Percentiles rank a stretch among this genome's conserved stretches.
These are phyloP conservation scores for Fusarium torulosum DNA, from an alignment of 2,329 filamentous ascomycete genomes.

Conservation along the genomic window DNA sequence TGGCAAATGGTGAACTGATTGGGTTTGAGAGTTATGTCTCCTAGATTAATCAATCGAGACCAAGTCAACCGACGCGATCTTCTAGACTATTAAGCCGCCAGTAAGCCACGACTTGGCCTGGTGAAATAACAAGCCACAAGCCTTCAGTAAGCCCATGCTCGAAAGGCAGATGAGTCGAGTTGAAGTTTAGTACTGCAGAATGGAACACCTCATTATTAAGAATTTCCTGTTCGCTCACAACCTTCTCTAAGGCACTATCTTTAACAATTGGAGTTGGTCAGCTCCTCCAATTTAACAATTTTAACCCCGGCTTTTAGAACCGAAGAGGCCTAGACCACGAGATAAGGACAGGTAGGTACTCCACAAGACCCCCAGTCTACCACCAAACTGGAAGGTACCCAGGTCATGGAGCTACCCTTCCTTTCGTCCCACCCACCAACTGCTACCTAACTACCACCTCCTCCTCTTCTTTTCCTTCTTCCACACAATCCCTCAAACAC, in stretches of 20 bases:
- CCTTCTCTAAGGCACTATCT: not conserved
- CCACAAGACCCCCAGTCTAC: slow-evolving; percentile 37
- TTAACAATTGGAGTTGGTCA: slow-evolving; percentile 4
- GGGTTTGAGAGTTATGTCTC: not conserved
- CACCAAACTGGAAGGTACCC: slow-evolving; percentile 47
- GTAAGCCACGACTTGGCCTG: not conserved
- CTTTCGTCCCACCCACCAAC: slow-evolving; percentile 26
- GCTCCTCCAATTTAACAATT: slow-evolving; percentile 34
- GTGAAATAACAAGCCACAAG: not conserved
- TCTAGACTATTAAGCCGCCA: not conserved
- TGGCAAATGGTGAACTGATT: too few relatives aligned
- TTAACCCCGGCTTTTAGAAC: slow-evolving; percentile 29
- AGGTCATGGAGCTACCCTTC: slow-evolving; percentile 19
- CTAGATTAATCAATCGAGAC: not conserved
- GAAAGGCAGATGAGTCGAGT: not conserved
- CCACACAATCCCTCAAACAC: slow-evolving; percentile 20
- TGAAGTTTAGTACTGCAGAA: not conserved
- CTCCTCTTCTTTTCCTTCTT: slow-evolving; percentile 20
- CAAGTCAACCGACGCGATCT: not conserved
- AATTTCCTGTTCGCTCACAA: not conserved
- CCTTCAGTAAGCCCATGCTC: not conserved
- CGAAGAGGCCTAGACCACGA: slow-evolving; percentile 1
- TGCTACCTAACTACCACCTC: slow-evolving; percentile 23
- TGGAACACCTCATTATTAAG: not conserved
- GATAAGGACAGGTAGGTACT: slow-evolving; percentile 35